A percentile compares a stretch with the other conserved stretches of the same genome.
phyloP scores from a whole-genome alignment of 2,329 filamentous ascomycete genomes.

The Scedosporium minutisporum region DNA sequence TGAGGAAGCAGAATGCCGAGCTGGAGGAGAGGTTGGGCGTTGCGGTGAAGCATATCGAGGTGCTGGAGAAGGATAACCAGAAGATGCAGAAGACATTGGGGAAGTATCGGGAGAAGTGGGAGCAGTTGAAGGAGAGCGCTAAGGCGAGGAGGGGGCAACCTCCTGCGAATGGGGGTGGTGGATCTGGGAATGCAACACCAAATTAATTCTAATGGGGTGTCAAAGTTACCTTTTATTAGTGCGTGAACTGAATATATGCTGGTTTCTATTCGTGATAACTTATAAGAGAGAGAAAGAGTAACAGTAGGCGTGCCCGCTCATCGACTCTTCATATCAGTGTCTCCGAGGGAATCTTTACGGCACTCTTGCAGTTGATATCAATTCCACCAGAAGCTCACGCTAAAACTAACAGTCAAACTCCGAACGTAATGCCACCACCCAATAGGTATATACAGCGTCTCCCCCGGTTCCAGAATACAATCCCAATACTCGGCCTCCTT shows the following conservation, averaged over 20 bases:
- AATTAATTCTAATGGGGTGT: not conserved
- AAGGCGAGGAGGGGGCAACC: slow-evolving; percentile 35
- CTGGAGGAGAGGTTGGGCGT: slow-evolving; percentile 57
- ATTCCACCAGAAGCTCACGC: slow-evolving; percentile 96
- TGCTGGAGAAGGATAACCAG: slow-evolving; percentile 52
- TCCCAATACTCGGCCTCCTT: slow-evolving; percentile 58
- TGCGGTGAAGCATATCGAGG: slow-evolving; percentile 51
- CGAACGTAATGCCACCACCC: slow-evolving; percentile 99
- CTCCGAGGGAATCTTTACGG: not conserved
- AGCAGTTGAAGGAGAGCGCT: slow-evolving; percentile 49
- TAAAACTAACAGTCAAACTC: slow-evolving; percentile 77
- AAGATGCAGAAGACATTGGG: slow-evolving; percentile 46
- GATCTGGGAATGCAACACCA: not conserved
- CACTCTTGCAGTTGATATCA: slow-evolving; percentile 13
- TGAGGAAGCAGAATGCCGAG: slow-evolving; percentile 46
- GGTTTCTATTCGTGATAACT: no score
- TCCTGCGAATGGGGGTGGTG: not conserved
- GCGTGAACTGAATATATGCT: not conserved
- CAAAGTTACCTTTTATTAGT: not conserved
- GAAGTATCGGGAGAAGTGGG: slow-evolving; percentile 53
- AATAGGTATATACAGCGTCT: slow-evolving; percentile 79
- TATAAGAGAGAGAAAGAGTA: no score
- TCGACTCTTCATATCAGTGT: not conserved
- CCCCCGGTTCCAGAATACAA: slow-evolving; percentile 68
- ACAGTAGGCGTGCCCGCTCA: not conserved